Conservation (phyloP, 129 eudicot species). For the Centaurea solstitialis region DNA sequence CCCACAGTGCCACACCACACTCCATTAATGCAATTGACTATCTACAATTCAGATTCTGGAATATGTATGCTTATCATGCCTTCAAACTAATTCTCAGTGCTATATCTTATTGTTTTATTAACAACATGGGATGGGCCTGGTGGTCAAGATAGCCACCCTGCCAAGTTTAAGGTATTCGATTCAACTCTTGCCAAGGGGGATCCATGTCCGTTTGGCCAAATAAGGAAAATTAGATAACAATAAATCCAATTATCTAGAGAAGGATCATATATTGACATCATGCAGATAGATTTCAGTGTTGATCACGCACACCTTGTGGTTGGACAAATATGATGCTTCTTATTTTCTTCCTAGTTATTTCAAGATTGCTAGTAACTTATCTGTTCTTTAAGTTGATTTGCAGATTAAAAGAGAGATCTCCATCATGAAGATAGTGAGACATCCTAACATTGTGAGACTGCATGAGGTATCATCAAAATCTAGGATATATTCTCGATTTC, state of each 20-base stretch:
- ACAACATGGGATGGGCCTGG: neutral
- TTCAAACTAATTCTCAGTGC: neutral
- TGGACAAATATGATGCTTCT: conserved; percentile 6
- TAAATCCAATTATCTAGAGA: neutral
- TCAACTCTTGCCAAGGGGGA: neutral
- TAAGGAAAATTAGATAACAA: neutral
- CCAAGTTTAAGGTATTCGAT: conserved; percentile 8
- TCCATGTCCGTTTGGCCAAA: neutral
- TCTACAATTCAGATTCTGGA: neutral
- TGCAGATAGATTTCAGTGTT: conserved; percentile 2
- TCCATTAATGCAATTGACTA: neutral
- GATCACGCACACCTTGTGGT: neutral
- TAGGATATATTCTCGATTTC: neutral
- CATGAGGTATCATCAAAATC: conserved; percentile 60
- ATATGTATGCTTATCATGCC: neutral
- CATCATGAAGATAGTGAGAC: conserved; percentile 98
- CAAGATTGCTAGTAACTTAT: conserved; percentile 8
- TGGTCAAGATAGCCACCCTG: neutral
- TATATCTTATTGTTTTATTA: neutral
- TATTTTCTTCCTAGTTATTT: neutral
- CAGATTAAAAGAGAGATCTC: conserved; percentile 99
- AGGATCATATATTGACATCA: neutral
- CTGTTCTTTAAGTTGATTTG: conserved; percentile 37
- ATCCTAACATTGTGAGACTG: conserved; percentile 91
- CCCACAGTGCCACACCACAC: neutral